These are phyloP conservation scores for Somion occarium DNA, from an alignment of 1,284 basidiomycete genomes.

Conservation along the genomic window DNA sequence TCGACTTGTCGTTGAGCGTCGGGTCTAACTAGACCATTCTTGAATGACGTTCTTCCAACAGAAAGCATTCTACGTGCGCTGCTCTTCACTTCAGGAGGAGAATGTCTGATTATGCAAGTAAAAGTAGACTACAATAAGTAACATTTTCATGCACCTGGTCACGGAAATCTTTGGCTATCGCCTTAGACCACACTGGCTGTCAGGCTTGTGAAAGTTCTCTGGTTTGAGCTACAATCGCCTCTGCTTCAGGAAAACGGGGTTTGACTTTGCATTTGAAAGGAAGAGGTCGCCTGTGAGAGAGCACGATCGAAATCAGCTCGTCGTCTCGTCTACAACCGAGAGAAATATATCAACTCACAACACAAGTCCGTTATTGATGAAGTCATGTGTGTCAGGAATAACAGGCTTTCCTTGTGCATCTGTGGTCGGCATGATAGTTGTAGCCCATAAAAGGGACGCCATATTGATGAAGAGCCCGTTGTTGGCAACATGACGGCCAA, in stretches of 20 bases:
- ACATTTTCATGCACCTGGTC: too few species aligned
- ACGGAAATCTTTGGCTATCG: too few species aligned
- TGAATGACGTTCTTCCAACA: too few species aligned
- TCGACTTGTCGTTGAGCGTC: too few species aligned
- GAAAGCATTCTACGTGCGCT: too few species aligned
- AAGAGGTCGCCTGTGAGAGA: background rate
- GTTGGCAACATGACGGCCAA: conserved; percentile 7
- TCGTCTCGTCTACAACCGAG: background rate
- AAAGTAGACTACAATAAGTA: too few species aligned
- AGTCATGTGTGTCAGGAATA: background rate
- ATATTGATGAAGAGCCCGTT: conserved; percentile 8
- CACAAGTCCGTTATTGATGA: background rate
- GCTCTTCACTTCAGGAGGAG: too few species aligned
- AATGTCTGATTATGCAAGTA: too few species aligned
- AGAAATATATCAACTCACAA: background rate
- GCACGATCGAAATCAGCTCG: background rate
- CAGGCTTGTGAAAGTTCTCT: too few species aligned
- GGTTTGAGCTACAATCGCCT: background rate
- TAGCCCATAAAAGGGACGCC: conserved; percentile 9
- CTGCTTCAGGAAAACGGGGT: background rate
- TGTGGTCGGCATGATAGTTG: background rate
- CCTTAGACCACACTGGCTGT: too few species aligned
- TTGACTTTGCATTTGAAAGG: background rate
- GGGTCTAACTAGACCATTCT: too few species aligned
- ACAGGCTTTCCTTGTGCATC: conserved; percentile 1